Base-by-base conservation (phyloP, 768 basidiomycete species). In the Leccinum rimulosum region DNA sequence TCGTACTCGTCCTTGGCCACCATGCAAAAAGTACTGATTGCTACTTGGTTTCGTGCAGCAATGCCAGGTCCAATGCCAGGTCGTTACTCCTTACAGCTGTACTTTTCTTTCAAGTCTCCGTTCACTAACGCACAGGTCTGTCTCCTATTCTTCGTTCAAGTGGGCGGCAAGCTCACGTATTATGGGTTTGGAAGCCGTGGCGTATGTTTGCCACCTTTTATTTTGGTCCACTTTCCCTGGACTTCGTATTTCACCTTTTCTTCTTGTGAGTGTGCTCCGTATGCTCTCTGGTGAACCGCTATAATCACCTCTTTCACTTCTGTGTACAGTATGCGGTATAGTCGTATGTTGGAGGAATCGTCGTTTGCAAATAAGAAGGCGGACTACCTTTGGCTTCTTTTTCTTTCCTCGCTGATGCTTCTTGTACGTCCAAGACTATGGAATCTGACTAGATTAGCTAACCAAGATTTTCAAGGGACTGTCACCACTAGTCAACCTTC, bases 201-300 rank as follows among this genome's bases (percentile, higher is more conserved):
- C 83, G 96, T 30, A 82, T 86, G 50, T 73, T 88, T 45, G 95
- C 95, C 30, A 96, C 91, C 11, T 88, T 95, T 67, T 99, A 95
- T 75, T 98, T 98, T 75, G 97, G 96, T 11, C 84, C 88, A 1
- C 85, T 98, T 69, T 93, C 91, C 4, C 77, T 98, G 22, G 96
- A 98, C 73, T 93, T 98, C 66, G 82, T 96, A 59, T 97, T 98
- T 75, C 96, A 98, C 72, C 81, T 99, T 55, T 98, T 98, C 80
- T 99, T 98, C 81, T 97, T 99, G 96, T 96, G 70, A 73, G 95
- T 78, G 11, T 22, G 11, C 36, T 17, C 1, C 28, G 17, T 38
- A 30, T 10, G n/a, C 27, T 25, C 14, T 47, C 5, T 3, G 2
- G 11, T 35, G 27, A 12, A 6, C 15, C 28, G 7, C 3, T 33